Evolutionary conservation across 768 basidiomycete genomes (phyloP).

Genomic region (Mycena leptocephala): DNA sequence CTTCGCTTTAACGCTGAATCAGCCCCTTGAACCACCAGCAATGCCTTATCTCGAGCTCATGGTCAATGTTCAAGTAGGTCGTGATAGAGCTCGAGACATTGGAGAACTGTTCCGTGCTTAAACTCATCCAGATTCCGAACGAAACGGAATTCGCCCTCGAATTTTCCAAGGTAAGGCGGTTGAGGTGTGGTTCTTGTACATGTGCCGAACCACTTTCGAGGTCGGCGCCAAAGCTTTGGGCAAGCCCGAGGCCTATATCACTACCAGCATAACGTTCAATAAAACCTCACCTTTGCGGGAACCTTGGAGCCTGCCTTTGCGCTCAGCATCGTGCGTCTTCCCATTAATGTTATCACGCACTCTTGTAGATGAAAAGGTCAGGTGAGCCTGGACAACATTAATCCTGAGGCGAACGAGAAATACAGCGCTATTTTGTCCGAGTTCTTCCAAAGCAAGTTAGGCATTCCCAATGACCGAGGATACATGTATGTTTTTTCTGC

Average conservation of each 20-base stretch:
- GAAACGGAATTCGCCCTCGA: slow-evolving; percentile 62
- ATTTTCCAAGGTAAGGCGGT: slow-evolving; percentile 68
- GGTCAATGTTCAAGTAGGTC: slow-evolving; percentile 61
- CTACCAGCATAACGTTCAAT: slow-evolving; percentile 70
- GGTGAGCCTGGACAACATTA: slow-evolving; percentile 74
- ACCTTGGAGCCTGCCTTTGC: slow-evolving; percentile 68
- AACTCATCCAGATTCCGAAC: slow-evolving; percentile 50
- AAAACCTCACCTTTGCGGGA: slow-evolving; percentile 70
- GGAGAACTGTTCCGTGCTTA: not conserved
- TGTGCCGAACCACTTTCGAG: slow-evolving; percentile 48
- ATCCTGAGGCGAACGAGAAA: slow-evolving; percentile 59
- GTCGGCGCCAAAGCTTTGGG: slow-evolving; percentile 66
- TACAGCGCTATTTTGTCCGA: slow-evolving; percentile 66
- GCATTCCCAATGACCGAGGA: slow-evolving; percentile 52
- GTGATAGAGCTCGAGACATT: not conserved
- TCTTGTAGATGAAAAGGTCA: slow-evolving; percentile 55
- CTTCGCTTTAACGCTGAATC: not conserved
- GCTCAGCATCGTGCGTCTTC: slow-evolving; percentile 67
- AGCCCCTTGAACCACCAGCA: not conserved
- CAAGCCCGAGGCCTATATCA: slow-evolving; percentile 72
- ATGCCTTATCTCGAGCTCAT: slow-evolving; percentile 63
- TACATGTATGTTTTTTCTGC: slow-evolving; percentile 54
- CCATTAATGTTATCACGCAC: not conserved
- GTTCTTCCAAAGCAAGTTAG: slow-evolving; percentile 55
- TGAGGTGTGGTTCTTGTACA: not conserved